Percentiles rank a stretch among this genome's conserved stretches.
phyloP scores from a whole-genome alignment of 495 filamentous ascomycete species.

The Polyplosphaeria fusca region DNA sequence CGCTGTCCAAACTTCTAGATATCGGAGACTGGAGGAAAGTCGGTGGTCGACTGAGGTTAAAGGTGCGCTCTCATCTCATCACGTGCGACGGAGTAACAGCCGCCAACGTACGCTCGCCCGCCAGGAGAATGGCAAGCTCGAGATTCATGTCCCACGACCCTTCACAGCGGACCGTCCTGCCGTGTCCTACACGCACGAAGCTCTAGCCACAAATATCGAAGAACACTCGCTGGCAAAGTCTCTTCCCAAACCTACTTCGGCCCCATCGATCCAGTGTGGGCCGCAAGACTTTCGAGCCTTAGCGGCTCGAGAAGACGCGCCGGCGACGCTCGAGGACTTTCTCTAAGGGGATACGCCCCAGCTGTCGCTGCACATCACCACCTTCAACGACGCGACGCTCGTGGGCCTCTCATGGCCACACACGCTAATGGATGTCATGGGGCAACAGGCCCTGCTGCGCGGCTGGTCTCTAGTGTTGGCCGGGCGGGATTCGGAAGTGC shows the following conservation, averaged over 20 bases:
- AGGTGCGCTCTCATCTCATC: neutral
- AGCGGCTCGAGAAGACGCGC: conserved; percentile 12
- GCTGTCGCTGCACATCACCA: conserved; percentile 48
- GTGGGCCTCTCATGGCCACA: conserved; percentile 50
- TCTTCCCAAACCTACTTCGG: conserved; percentile 6
- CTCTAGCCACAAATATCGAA: conserved; percentile 1
- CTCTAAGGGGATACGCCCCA: conserved; percentile 45
- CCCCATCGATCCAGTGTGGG: conserved; percentile 38
- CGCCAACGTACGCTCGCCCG: no score
- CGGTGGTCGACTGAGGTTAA: conserved; percentile 17
- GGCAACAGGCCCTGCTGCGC: conserved; percentile 33
- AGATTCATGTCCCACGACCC: conserved; percentile 14
- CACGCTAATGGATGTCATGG: conserved; percentile 49
- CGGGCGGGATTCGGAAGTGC: conserved; percentile 42
- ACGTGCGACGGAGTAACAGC: no score
- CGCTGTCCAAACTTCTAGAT: conserved; percentile 10
- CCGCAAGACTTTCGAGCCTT: conserved; percentile 38
- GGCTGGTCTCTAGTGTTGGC: conserved; percentile 44
- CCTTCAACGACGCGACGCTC: conserved; percentile 50
- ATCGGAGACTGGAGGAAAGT: conserved; percentile 23
- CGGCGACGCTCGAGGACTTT: conserved; percentile 43
- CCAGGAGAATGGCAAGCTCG: conserved; percentile 9
- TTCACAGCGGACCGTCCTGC: conserved; percentile 19
- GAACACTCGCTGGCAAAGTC: conserved; percentile 9
- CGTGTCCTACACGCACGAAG: conserved; percentile 12